These are phyloP conservation scores for Ophiostoma quercus DNA, from an alignment of 2,329 filamentous ascomycete species.

Conservation along the genomic window DNA sequence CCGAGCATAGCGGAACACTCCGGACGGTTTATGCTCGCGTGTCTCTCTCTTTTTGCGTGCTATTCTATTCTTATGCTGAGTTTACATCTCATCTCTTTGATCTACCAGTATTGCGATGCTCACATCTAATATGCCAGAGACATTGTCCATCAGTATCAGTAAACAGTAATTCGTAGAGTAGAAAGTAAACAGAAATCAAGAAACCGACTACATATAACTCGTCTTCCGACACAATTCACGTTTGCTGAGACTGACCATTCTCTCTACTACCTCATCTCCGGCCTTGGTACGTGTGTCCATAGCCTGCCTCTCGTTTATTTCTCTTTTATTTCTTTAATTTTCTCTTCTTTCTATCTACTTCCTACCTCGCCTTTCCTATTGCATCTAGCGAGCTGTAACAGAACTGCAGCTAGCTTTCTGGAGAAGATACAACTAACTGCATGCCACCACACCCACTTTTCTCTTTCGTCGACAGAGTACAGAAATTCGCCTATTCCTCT, in stretches of 20 bases:
- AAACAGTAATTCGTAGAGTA: neutral
- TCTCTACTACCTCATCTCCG: neutral
- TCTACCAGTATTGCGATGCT: neutral
- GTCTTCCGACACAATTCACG: neutral
- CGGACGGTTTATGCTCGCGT: slow-evolving; percentile 4
- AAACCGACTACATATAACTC: slow-evolving; percentile 2
- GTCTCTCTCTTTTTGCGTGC: neutral
- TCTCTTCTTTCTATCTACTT: neutral
- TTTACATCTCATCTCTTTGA: neutral
- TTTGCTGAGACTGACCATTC: neutral
- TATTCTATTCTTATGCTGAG: too few relatives aligned
- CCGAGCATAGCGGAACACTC: neutral
- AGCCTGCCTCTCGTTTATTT: neutral
- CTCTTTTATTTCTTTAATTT: neutral
- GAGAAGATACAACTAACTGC: neutral
- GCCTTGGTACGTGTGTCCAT: neutral
- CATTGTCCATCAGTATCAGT: neutral
- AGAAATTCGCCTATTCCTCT: too few relatives aligned
- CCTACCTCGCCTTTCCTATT: neutral
- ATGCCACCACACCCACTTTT: slow-evolving; percentile 4
- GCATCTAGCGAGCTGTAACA: neutral
- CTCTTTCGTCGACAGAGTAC: neutral
- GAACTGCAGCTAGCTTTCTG: neutral
- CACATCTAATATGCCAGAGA: slow-evolving; percentile 9
- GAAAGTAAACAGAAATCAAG: neutral